Evolutionary conservation across 192 early-diverging fungal species (phyloP).

Genomic region (Entomortierella chlamydospora): DNA sequence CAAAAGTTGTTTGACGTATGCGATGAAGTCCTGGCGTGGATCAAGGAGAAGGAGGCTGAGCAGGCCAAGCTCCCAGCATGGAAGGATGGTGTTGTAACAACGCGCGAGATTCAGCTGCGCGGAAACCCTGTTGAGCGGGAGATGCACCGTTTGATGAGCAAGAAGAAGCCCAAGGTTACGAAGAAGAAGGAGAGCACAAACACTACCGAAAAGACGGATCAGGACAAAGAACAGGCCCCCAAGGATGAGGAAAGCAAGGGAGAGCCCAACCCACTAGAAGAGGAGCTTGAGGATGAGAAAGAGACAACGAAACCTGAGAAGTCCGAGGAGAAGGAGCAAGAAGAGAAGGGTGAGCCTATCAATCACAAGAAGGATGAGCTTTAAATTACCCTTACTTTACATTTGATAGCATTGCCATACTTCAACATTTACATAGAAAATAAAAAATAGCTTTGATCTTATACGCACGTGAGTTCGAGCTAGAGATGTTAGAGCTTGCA

Average conservation of each 20-base stretch:
- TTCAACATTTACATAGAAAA: too few relatives aligned
- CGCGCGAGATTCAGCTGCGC: conserved; percentile 65
- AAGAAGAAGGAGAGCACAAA: conserved; percentile 50
- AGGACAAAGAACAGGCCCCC: background rate
- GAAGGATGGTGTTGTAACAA: conserved; percentile 74
- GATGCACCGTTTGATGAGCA: conserved; percentile 65
- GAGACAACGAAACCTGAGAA: conserved; percentile 12
- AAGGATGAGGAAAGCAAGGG: conserved; percentile 31
- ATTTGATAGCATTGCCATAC: background rate
- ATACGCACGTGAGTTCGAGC: too few relatives aligned
- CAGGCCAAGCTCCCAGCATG: conserved; percentile 70
- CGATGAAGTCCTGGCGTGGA: conserved; percentile 73
- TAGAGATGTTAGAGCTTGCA: too few relatives aligned
- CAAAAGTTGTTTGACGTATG: conserved; percentile 62
- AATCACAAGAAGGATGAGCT: conserved; percentile 52
- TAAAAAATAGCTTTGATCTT: too few relatives aligned
- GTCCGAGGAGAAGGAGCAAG: conserved; percentile 3
- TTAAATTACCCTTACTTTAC: background rate
- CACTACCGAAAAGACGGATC: conserved; percentile 16
- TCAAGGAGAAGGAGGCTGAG: conserved; percentile 63
- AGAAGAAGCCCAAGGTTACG: conserved; percentile 69
- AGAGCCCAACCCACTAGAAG: conserved; percentile 34
- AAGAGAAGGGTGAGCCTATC: conserved; percentile 5
- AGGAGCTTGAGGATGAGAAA: conserved; percentile 28
- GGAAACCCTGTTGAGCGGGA: conserved; percentile 61